These are phyloP conservation scores for Aureobasidium sp. DNA, from an alignment of 2,329 filamentous ascomycete species.

Conservation along the genomic window DNA sequence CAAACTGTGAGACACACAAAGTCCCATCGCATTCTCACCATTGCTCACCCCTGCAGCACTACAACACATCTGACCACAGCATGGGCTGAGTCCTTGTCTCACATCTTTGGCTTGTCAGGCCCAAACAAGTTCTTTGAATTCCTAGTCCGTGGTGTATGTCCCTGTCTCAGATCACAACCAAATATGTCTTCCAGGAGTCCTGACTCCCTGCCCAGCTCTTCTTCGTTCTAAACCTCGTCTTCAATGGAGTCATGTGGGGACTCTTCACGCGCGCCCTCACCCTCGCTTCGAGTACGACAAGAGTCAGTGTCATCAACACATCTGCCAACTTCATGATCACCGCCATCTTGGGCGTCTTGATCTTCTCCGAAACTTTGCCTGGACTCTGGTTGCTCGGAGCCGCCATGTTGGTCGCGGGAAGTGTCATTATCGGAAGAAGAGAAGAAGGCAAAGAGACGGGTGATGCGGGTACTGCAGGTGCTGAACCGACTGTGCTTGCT, in stretches of 20 bases:
- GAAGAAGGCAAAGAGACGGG: conserved; percentile 44
- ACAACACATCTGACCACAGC: conserved; percentile 53
- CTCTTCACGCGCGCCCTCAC: conserved; percentile 75
- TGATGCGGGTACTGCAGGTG: conserved; percentile 19
- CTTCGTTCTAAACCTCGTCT: conserved; percentile 66
- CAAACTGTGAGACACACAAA: conserved; percentile 55
- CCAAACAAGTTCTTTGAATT: conserved; percentile 44
- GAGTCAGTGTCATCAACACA: conserved; percentile 76
- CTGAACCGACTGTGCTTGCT: conserved; percentile 18
- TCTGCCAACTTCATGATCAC: conserved; percentile 76
- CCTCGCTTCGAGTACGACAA: conserved; percentile 65
- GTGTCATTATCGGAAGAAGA: conserved; percentile 68
- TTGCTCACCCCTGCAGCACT: conserved; percentile 38
- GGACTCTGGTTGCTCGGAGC: conserved; percentile 73
- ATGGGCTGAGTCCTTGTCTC: conserved; percentile 44
- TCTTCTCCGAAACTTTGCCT: conserved; percentile 66
- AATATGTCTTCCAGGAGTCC: neutral
- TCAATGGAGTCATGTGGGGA: conserved; percentile 79
- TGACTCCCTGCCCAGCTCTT: conserved; percentile 48
- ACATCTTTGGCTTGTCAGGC: conserved; percentile 39
- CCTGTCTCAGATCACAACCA: neutral
- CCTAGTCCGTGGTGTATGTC: conserved; percentile 45
- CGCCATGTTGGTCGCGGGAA: conserved; percentile 63
- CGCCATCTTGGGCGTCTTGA: conserved; percentile 59
- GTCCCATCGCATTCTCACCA: neutral